phyloP scores from a whole-genome alignment of 345 rosid genomes.

The Citrus maxima region DNA sequence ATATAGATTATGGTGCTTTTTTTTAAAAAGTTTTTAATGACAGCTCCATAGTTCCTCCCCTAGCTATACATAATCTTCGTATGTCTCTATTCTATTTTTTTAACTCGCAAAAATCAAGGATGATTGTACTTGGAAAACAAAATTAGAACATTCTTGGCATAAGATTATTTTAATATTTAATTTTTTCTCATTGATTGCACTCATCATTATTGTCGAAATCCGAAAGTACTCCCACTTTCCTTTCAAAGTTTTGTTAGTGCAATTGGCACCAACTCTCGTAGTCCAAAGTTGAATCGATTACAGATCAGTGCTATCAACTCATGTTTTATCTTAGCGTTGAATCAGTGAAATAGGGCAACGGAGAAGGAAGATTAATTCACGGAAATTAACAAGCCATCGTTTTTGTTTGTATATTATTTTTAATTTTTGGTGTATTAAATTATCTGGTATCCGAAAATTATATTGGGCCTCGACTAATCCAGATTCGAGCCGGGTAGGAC shows the following conservation, averaged over 20 bases:
- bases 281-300: slow-evolving; percentile 28
- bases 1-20: neutral
- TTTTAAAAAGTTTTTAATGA: slow-evolving; percentile 2
- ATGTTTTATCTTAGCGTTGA: slow-evolving; percentile 3
- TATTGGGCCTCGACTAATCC: too few species aligned
- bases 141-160: slow-evolving; percentile 15
- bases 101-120: slow-evolving; percentile 1
- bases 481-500: too few species aligned
- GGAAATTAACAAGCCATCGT: neutral
- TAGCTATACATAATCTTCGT: slow-evolving; percentile 10
- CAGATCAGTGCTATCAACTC: slow-evolving; percentile 2
- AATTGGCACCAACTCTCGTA: slow-evolving; percentile 24
- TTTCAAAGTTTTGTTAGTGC: slow-evolving; percentile 23
- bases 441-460: too few species aligned
- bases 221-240: neutral
- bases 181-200: slow-evolving; percentile 27
- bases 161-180: slow-evolving; percentile 17
- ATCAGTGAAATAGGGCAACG: neutral
- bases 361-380: neutral
- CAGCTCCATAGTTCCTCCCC: neutral
- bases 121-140: slow-evolving; percentile 19
- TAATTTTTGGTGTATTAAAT: neutral
- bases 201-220: slow-evolving; percentile 4
- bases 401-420: neutral
- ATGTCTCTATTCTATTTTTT: slow-evolving; percentile 14